These are phyloP conservation scores for Sporisorium iseilematis-ciliati DNA, from an alignment of 1,284 basidiomycete species.

Conservation along the genomic window DNA sequence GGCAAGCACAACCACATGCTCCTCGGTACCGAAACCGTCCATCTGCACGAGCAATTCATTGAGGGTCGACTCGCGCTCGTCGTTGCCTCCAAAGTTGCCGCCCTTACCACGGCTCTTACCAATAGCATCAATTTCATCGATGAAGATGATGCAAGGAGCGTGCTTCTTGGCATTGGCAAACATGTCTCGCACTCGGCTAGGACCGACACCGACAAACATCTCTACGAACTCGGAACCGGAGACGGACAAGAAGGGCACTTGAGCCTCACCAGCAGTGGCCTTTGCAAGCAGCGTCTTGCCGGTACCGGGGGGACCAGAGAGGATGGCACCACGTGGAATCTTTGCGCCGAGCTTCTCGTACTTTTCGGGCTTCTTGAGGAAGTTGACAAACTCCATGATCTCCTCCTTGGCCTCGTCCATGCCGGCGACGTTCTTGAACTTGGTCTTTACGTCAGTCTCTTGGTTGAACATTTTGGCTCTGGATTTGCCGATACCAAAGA, in stretches of 20 bases:
- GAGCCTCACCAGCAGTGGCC: slow-evolving; percentile 97
- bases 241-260: slow-evolving; percentile 96
- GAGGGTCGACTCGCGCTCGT: slow-evolving; percentile 96
- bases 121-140: slow-evolving; percentile 81
- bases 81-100: slow-evolving; percentile 91
- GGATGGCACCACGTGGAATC: slow-evolving; percentile 96
- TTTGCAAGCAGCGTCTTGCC: slow-evolving; percentile 98
- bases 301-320: slow-evolving; percentile 97
- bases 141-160: slow-evolving; percentile 90
- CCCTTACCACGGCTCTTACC: slow-evolving; percentile 93
- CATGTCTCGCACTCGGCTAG: slow-evolving; percentile 94
- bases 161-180: slow-evolving; percentile 98
- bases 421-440: slow-evolving; percentile 95
- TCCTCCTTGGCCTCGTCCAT: slow-evolving; percentile 99
- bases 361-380: slow-evolving; percentile 93
- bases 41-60: slow-evolving; percentile 99
- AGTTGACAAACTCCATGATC: slow-evolving; percentile 99
- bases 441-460: slow-evolving; percentile 92
- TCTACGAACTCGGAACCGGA: slow-evolving; percentile 99
- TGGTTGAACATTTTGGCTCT: slow-evolving; percentile 96
- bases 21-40: slow-evolving; percentile 96
- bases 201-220: slow-evolving; percentile 99
- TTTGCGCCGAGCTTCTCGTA: slow-evolving; percentile 98
- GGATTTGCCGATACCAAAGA: slow-evolving; percentile 97
- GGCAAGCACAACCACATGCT: slow-evolving; percentile 95